phyloP scores from a whole-genome alignment of 768 basidiomycete genomes.

The Cystobasidium onofrii region DNA sequence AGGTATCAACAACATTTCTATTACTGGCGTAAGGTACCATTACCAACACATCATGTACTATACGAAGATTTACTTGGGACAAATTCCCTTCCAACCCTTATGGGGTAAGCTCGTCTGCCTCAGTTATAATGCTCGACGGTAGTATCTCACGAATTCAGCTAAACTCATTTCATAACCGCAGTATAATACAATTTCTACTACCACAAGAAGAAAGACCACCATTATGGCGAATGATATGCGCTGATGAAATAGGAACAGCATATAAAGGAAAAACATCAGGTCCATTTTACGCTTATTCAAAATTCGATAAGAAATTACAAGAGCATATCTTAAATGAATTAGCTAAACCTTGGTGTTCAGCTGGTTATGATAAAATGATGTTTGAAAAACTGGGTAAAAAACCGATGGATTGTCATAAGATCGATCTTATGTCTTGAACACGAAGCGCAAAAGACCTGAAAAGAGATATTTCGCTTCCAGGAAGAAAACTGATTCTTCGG shows the following conservation, averaged over 20 bases:
- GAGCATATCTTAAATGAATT: not conserved
- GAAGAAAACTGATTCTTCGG: too few species aligned
- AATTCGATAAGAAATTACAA: conserved; percentile 10
- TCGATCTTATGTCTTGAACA: not conserved
- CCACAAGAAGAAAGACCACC: not conserved
- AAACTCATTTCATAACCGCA: not conserved
- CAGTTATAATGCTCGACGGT: too few species aligned
- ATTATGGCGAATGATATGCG: not conserved
- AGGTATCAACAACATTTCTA: conserved; percentile 7
- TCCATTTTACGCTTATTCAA: not conserved
- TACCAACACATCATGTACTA: not conserved
- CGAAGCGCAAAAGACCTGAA: too few species aligned
- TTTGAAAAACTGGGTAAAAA: not conserved
- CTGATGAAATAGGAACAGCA: conserved; percentile 1
- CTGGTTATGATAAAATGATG: not conserved
- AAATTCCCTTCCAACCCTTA: not conserved
- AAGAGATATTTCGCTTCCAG: too few species aligned
- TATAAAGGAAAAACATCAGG: conserved; percentile 9
- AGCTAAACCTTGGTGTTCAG: not conserved
- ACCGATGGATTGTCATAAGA: not conserved
- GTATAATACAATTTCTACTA: not conserved
- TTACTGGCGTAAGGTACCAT: not conserved
- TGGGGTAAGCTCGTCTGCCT: not conserved
- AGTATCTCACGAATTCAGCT: too few species aligned
- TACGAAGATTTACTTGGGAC: not conserved